Evolutionary conservation across 139 green algal genomes (phyloP).

Genomic region (Nannochloris sp.): DNA sequence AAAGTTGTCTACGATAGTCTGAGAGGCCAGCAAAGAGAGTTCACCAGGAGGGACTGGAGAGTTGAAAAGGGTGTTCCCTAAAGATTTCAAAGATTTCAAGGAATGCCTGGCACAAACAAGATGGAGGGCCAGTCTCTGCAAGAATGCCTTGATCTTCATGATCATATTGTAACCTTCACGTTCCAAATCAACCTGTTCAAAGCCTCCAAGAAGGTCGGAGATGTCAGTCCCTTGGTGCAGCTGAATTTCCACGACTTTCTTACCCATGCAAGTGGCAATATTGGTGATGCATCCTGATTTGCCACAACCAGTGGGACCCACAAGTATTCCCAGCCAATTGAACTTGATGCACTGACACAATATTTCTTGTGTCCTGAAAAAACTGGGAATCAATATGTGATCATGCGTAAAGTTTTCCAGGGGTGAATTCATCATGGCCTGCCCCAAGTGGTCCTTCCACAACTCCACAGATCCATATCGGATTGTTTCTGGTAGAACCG

Average conservation of each 20-base stretch:
- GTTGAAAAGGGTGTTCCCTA: too few relatives aligned
- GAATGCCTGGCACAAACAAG: too few relatives aligned
- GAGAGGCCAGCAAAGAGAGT: background rate
- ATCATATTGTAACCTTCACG: conserved; percentile 27
- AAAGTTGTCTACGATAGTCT: background rate
- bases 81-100: too few relatives aligned
- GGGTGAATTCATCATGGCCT: too few relatives aligned
- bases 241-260: conserved; percentile 64
- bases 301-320: conserved; percentile 36
- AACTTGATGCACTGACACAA: conserved; percentile 15
- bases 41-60: too few relatives aligned
- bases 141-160: background rate
- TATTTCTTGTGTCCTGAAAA: conserved; percentile 2
- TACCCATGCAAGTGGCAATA: conserved; percentile 26
- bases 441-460: too few relatives aligned
- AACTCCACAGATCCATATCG: too few relatives aligned
- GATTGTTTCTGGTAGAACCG: too few relatives aligned
- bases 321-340: conserved; percentile 70
- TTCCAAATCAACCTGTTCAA: conserved; percentile 81
- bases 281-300: conserved; percentile 32
- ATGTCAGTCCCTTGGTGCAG: conserved; percentile 87
- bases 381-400: background rate
- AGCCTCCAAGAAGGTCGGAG: conserved; percentile 90
- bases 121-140: background rate
- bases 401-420: too few relatives aligned